Conservation (phyloP, 225 moss, liverwort and hornwort species). For the Sphagnum contortum region DNA sequence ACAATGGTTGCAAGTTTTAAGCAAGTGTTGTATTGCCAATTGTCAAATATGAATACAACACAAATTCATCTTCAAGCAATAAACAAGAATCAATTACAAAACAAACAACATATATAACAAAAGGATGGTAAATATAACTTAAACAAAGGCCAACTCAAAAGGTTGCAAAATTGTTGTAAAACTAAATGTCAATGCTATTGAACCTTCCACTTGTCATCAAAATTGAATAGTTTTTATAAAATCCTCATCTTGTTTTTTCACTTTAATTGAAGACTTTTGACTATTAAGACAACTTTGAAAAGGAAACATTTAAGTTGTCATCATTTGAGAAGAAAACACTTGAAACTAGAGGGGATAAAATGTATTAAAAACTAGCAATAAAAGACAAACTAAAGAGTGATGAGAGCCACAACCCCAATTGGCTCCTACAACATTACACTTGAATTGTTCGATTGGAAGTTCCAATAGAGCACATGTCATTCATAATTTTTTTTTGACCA, state of each 20-base stretch:
- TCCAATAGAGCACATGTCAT: constrained; percentile 58
- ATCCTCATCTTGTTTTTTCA: not conserved
- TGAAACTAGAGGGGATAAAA: too few relatives aligned
- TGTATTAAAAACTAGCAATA: not conserved
- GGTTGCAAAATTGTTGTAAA: constrained; percentile 88
- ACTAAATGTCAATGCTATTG: constrained; percentile 92
- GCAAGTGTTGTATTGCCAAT: constrained; percentile 56
- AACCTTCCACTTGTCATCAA: constrained; percentile 97
- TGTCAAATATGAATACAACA: too few relatives aligned
- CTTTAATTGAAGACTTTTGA: too few relatives aligned
- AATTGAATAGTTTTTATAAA: constrained; percentile 82
- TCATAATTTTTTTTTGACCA: constrained; percentile 85
- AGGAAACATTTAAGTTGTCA: too few relatives aligned
- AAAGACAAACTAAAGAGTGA: constrained; percentile 67
- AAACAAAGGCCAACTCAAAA: constrained; percentile 91
- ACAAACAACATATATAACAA: not conserved
- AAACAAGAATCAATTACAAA: too few relatives aligned
- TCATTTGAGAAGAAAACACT: too few relatives aligned
- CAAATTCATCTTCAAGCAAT: too few relatives aligned
- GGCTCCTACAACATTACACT: constrained; percentile 66
- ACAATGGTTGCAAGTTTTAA: constrained; percentile 83
- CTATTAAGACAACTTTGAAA: too few relatives aligned
- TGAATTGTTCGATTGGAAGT: constrained; percentile 91
- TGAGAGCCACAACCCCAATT: constrained; percentile 81
- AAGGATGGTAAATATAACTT: constrained; percentile 16